Percentiles rank a stretch among this genome's conserved stretches.
Evolutionary conservation across 768 basidiomycete species (phyloP).

Genomic region (Tulasnella sp.): DNA sequence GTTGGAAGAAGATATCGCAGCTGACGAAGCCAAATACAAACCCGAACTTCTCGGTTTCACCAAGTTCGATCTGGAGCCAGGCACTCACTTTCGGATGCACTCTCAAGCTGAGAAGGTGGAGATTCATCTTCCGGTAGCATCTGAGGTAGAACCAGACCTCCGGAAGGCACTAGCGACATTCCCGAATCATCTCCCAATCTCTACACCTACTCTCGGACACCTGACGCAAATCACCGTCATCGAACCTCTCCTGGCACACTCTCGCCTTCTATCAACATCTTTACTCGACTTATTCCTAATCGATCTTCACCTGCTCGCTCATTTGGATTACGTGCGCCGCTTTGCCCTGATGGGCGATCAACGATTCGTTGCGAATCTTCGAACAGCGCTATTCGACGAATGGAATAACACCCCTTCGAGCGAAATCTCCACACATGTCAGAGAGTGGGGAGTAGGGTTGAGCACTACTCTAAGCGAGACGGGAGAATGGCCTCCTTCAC

Average conservation of each 20-base stretch:
- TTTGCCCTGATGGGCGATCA: slow-evolving; percentile 25
- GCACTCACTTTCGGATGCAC: slow-evolving; percentile 23
- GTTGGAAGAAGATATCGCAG: neutral
- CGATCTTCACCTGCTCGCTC: slow-evolving; percentile 59
- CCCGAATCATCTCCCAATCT: slow-evolving; percentile 43
- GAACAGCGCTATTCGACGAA: slow-evolving; percentile 66
- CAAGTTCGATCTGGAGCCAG: slow-evolving; percentile 58
- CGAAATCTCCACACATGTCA: slow-evolving; percentile 30
- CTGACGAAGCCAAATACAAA: slow-evolving; percentile 21
- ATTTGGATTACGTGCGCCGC: slow-evolving; percentile 29
- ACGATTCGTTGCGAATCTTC: slow-evolving; percentile 53
- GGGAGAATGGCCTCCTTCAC: slow-evolving; percentile 77
- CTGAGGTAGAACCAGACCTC: neutral
- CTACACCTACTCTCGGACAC: slow-evolving; percentile 50
- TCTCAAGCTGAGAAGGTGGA: too few species aligned
- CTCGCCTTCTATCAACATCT: slow-evolving; percentile 49
- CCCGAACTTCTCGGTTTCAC: slow-evolving; percentile 36
- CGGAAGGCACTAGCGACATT: slow-evolving; percentile 42
- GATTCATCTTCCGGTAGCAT: neutral
- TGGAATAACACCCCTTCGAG: slow-evolving; percentile 29
- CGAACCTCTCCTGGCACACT: slow-evolving; percentile 45
- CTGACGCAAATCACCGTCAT: slow-evolving; percentile 48
- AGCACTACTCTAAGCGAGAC: slow-evolving; percentile 58
- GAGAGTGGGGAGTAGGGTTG: slow-evolving; percentile 43
- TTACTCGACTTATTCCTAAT: slow-evolving; percentile 60